Percentiles rank a stretch among this genome's conserved stretches.
Conservation (phyloP, 1,284 basidiomycete species). For the Boletus austroedulis region DNA sequence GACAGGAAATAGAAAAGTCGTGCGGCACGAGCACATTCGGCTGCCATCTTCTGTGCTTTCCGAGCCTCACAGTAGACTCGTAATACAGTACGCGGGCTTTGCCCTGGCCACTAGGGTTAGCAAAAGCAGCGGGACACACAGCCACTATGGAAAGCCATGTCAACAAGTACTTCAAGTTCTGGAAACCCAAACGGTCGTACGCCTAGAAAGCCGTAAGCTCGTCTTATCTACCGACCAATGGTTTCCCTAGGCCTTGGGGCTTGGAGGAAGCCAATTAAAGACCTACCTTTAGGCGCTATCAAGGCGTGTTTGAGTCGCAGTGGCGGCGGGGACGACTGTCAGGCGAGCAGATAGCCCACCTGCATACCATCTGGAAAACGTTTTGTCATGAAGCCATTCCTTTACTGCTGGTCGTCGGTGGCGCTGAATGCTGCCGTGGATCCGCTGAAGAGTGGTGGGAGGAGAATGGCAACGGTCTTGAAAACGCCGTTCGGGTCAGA, state of each 20-base stretch:
- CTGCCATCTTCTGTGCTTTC: no score
- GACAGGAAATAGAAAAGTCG: no score
- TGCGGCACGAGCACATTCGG: no score
- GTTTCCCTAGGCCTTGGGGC: neutral
- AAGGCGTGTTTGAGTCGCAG: conserved; percentile 11
- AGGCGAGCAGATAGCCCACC: conserved; percentile 17
- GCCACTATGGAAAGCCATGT: no score
- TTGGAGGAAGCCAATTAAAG: neutral
- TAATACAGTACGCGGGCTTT: no score
- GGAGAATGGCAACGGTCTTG: conserved; percentile 19
- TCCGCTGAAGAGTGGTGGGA: conserved; percentile 34
- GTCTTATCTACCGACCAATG: neutral
- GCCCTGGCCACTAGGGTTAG: no score
- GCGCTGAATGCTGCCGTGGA: conserved; percentile 22
- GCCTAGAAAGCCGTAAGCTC: neutral
- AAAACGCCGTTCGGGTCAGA: conserved; percentile 5
- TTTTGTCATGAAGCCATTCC: conserved; percentile 22
- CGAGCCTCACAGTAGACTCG: no score
- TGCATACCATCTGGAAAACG: conserved; percentile 19
- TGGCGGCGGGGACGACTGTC: conserved; percentile 24
- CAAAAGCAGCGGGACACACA: no score
- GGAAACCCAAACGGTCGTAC: neutral
- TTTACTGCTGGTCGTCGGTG: conserved; percentile 26
- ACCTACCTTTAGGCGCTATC: conserved; percentile 17
- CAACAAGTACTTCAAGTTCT: no score